These are phyloP conservation scores for Cicer chorassanicum DNA, from an alignment of 306 rosid species.

Conservation along the genomic window DNA sequence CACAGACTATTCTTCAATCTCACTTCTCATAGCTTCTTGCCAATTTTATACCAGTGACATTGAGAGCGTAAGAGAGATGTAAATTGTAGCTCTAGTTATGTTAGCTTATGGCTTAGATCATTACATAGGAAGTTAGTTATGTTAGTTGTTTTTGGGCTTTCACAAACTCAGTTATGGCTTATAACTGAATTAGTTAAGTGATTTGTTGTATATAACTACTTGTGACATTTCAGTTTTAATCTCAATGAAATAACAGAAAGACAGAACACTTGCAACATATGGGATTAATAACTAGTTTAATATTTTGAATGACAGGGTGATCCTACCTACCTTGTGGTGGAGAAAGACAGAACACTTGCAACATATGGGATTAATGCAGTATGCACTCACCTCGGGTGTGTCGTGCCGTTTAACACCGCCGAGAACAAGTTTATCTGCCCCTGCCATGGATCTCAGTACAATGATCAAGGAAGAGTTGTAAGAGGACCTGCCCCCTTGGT, in stretches of 20 bases:
- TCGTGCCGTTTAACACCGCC: constrained; percentile 84
- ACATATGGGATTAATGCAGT: constrained; percentile 93
- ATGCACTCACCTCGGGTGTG: constrained; percentile 99
- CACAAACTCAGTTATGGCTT: too few relatives aligned
- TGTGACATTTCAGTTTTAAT: too few relatives aligned
- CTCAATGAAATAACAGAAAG: too few relatives aligned
- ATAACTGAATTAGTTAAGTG: too few relatives aligned
- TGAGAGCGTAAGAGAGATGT: too few relatives aligned
- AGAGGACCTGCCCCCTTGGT: constrained; percentile 99
- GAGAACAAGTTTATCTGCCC: constrained; percentile 97
- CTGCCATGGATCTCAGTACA: constrained; percentile 98
- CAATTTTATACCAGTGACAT: too few relatives aligned
- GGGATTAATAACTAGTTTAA: neutral
- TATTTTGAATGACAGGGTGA: constrained; percentile 66
- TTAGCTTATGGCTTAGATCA: too few relatives aligned
- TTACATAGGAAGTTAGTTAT: too few relatives aligned
- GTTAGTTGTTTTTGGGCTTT: too few relatives aligned
- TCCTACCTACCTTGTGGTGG: constrained; percentile 96
- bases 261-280: too few relatives aligned
- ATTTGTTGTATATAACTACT: too few relatives aligned
- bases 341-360: constrained; percentile 81
- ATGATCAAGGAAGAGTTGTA: constrained; percentile 87
- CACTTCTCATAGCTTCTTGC: neutral
- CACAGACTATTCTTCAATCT: neutral
- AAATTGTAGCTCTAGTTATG: too few relatives aligned